phyloP scores from a whole-genome alignment of 140 eudicot species.

The Cichorium intybus region DNA sequence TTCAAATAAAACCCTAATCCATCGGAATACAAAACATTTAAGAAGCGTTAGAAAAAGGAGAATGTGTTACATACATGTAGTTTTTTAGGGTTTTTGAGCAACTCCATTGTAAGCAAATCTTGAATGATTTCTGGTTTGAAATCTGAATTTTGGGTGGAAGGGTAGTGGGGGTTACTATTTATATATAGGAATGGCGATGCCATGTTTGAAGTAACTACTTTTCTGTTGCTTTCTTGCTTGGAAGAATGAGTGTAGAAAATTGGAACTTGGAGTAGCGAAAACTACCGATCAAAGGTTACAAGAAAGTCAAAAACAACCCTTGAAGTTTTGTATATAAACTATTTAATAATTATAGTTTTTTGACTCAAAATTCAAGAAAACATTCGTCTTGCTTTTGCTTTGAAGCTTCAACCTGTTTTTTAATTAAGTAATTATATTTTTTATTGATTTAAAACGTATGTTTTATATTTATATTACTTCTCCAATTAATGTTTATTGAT shows the following conservation, averaged over 20 bases:
- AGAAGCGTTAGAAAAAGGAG: not conserved
- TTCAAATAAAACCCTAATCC: not conserved
- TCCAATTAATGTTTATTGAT: too few relatives aligned
- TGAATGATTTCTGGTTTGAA: slow-evolving; percentile 17
- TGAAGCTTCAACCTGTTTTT: not conserved
- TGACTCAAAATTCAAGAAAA: slow-evolving; percentile 1
- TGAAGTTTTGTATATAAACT: slow-evolving; percentile 25
- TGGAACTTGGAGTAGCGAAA: slow-evolving; percentile 37
- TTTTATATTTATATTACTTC: too few relatives aligned
- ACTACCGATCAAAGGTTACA: not conserved
- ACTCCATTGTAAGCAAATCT: slow-evolving; percentile 31
- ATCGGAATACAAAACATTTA: not conserved
- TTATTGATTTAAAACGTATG: not conserved
- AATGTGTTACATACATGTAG: slow-evolving; percentile 29
- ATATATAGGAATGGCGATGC: slow-evolving; percentile 21
- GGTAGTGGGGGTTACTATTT: not conserved
- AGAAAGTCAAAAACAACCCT: slow-evolving; percentile 26
- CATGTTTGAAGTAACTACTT: slow-evolving; percentile 15
- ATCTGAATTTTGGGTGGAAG: slow-evolving; percentile 5
- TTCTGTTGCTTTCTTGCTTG: slow-evolving; percentile 22
- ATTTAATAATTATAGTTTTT: slow-evolving; percentile 18
- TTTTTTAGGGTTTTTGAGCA: slow-evolving; percentile 26
- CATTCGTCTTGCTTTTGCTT: not conserved
- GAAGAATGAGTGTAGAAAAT: slow-evolving; percentile 14
- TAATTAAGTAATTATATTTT: not conserved